phyloP scores from a whole-genome alignment of 306 rosid species.

The Sicyos baderoa region DNA sequence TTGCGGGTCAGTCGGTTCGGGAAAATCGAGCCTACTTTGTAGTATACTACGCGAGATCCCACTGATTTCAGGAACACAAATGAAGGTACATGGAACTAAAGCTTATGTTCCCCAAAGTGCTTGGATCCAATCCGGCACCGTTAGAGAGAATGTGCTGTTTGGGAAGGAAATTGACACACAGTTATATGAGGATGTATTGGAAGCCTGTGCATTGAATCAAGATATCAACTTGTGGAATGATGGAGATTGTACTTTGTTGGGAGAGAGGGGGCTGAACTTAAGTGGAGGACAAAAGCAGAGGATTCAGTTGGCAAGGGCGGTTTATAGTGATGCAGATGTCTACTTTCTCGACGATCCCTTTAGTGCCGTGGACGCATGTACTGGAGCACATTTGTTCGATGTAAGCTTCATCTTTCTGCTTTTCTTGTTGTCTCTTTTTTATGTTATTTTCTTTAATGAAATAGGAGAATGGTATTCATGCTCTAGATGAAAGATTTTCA shows the following conservation, averaged over 20 bases:
- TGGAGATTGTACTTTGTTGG: constrained; percentile 60
- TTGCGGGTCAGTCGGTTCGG: constrained; percentile 85
- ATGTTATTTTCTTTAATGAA: background rate
- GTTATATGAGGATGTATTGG: constrained; percentile 54
- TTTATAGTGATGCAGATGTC: constrained; percentile 72
- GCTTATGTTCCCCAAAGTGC: constrained; percentile 90
- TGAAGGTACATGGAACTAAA: constrained; percentile 44
- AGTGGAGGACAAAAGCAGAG: constrained; percentile 95
- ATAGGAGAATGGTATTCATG: background rate
- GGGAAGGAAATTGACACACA: constrained; percentile 54
- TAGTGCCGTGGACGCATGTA: constrained; percentile 93
- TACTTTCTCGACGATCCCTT: constrained; percentile 89
- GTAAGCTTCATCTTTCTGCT: constrained; percentile 23
- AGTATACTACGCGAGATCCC: constrained; percentile 75
- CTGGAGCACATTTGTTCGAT: constrained; percentile 73
- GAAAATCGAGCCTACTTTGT: constrained; percentile 76
- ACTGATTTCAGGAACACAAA: constrained; percentile 50
- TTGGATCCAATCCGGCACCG: constrained; percentile 86
- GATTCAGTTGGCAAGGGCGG: constrained; percentile 84
- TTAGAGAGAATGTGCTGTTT: constrained; percentile 75
- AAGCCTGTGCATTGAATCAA: constrained; percentile 66
- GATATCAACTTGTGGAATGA: constrained; percentile 66
- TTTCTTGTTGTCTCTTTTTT: constrained; percentile 1
- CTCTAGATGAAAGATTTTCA: constrained; percentile 1
- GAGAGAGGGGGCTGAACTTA: constrained; percentile 84